Conservation (phyloP, 306 rosid species). For the Sicyos edulis region DNA sequence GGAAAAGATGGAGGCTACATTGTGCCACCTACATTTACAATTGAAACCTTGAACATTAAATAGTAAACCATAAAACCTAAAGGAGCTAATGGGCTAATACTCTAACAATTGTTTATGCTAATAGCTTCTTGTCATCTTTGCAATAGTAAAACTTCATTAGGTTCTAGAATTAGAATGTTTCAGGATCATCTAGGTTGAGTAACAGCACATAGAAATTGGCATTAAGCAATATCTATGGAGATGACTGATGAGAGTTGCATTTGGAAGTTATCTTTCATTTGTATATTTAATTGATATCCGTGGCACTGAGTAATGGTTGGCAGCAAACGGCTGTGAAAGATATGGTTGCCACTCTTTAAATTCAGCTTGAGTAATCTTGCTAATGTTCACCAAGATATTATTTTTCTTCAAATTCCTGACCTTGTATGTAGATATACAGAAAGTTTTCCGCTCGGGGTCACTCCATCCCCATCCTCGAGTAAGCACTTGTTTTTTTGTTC, state of each 20-base stretch:
- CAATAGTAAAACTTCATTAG: neutral
- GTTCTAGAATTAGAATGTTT: neutral
- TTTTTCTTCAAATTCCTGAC: constrained; percentile 25
- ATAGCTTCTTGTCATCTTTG: constrained; percentile 7
- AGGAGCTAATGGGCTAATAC: too few species aligned
- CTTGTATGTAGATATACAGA: constrained; percentile 73
- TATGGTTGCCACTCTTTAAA: neutral
- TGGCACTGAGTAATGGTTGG: neutral
- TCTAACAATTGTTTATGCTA: neutral
- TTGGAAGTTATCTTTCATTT: neutral
- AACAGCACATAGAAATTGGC: neutral
- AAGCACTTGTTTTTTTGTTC: constrained; percentile 32
- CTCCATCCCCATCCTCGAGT: constrained; percentile 93
- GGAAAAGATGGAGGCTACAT: too few species aligned
- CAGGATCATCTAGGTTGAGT: too few species aligned
- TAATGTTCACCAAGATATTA: neutral
- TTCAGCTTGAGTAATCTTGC: neutral
- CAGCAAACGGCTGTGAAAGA: neutral
- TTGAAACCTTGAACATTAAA: too few species aligned
- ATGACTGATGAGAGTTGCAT: neutral
- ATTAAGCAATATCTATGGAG: neutral
- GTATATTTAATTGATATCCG: neutral
- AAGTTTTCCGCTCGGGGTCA: constrained; percentile 68
- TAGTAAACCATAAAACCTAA: too few species aligned
- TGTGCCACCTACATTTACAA: too few species aligned